phyloP scores from a whole-genome alignment of 1,284 basidiomycete genomes.

The Malassezia restricta region DNA sequence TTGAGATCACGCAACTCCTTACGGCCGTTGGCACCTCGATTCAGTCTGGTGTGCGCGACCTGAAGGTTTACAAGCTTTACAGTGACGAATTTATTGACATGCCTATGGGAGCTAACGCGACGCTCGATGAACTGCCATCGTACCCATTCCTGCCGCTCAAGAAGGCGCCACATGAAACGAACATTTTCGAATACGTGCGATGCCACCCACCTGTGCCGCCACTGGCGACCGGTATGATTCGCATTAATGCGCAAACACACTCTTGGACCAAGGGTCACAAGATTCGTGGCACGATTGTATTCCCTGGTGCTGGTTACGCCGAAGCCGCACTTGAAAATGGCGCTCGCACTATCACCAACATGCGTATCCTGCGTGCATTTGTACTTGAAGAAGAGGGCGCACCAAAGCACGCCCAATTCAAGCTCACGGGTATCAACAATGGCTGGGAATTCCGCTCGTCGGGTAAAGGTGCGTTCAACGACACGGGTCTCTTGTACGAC shows the following conservation, averaged over 20 bases:
- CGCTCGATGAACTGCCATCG: conserved; percentile 8
- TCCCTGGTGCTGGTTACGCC: conserved; percentile 16
- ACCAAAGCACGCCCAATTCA: conserved; percentile 17
- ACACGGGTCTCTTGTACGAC: conserved; percentile 14
- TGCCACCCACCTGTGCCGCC: conserved; percentile 2
- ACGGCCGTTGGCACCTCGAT: conserved; percentile 10
- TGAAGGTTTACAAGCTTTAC: conserved; percentile 16
- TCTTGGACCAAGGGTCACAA: conserved; percentile 20
- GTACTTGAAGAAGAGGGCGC: conserved; percentile 13
- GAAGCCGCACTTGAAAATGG: conserved; percentile 17
- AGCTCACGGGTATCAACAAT: conserved; percentile 11
- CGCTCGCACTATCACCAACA: conserved; percentile 12
- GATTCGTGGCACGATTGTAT: conserved; percentile 19
- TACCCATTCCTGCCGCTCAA: conserved; percentile 16
- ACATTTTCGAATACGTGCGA: conserved; percentile 14
- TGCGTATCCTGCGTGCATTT: conserved; percentile 17
- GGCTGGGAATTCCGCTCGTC: conserved; percentile 18
- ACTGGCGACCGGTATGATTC: conserved; percentile 4
- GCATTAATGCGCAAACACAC: conserved; percentile 17
- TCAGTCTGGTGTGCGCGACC: conserved; percentile 13
- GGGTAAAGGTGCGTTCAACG: conserved; percentile 13
- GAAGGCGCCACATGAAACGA: conserved; percentile 8
- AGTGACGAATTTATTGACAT: conserved; percentile 9
- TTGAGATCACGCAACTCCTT: conserved; percentile 15
- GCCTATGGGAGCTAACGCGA: conserved; percentile 15